These are phyloP conservation scores for Fusarium sp. DNA, from an alignment of 2,329 filamentous ascomycete species.

Conservation along the genomic window DNA sequence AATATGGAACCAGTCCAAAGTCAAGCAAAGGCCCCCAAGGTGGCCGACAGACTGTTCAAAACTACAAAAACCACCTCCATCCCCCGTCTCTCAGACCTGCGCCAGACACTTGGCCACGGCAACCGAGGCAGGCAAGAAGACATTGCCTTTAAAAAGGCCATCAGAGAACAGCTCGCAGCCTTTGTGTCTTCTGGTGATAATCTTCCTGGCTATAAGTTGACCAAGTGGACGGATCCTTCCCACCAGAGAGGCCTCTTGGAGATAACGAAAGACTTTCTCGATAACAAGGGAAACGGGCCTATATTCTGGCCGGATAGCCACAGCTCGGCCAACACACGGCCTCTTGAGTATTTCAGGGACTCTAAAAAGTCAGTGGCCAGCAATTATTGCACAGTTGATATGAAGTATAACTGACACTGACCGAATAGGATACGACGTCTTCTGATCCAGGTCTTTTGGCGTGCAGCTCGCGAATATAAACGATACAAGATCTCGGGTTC, in stretches of 20 bases:
- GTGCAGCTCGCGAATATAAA: conserved; percentile 19
- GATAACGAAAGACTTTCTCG: conserved; percentile 33
- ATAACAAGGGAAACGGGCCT: conserved; percentile 23
- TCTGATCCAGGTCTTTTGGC: conserved; percentile 30
- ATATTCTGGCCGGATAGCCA: conserved; percentile 39
- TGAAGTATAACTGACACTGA: neutral
- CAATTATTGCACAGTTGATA: neutral
- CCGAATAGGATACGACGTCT: conserved; percentile 22
- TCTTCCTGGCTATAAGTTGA: conserved; percentile 7
- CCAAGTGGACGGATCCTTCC: conserved; percentile 20
- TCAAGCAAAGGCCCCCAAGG: neutral
- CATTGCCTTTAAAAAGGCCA: conserved; percentile 35
- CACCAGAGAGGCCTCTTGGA: conserved; percentile 40
- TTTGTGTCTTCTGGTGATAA: conserved; percentile 21
- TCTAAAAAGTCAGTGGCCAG: conserved; percentile 10
- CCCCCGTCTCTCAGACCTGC: conserved; percentile 32
- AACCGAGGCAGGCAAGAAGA: conserved; percentile 10
- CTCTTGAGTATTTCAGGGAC: conserved; percentile 28
- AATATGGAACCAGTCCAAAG: conserved; percentile 9
- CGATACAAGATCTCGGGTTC: neutral
- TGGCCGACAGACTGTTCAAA: conserved; percentile 11
- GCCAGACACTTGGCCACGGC: conserved; percentile 36
- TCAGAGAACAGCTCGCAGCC: conserved; percentile 3
- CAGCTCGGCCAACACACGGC: neutral
- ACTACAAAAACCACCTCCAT: conserved; percentile 18